Evolutionary conservation across 805 yeast species (phyloP).

Genomic region (Cyberlindnera americana): DNA sequence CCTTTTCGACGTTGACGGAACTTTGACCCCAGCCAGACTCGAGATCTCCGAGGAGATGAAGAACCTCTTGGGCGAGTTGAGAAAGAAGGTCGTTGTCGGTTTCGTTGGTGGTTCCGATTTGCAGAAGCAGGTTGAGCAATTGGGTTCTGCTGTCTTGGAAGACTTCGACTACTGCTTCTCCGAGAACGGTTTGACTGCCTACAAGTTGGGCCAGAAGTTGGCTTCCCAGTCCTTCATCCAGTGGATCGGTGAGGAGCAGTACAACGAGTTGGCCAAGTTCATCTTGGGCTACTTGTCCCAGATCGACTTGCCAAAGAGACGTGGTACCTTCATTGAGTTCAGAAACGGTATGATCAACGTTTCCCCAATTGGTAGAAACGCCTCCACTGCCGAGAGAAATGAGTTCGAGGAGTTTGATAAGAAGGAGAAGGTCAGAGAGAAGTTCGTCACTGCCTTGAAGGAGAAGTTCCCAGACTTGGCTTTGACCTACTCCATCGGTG

Average conservation of each 20-base stretch:
- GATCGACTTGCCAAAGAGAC: constrained; percentile 90
- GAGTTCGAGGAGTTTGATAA: constrained; percentile 87
- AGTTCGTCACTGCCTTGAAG: constrained; percentile 80
- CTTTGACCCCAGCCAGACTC: constrained; percentile 96
- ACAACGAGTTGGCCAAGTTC: constrained; percentile 84
- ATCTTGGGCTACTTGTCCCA: constrained; percentile 80
- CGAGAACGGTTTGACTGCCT: constrained; percentile 98
- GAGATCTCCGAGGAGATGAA: constrained; percentile 73
- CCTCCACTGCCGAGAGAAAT: constrained; percentile 88
- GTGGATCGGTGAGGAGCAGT: constrained; percentile 95
- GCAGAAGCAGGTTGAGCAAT: constrained; percentile 92
- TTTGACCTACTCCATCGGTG: constrained; percentile 96
- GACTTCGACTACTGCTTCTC: constrained; percentile 95
- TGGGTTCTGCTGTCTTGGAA: constrained; percentile 71
- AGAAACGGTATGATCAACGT: constrained; percentile 99
- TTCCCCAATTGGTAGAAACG: constrained; percentile 98
- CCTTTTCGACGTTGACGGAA: constrained; percentile 97
- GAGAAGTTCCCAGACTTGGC: constrained; percentile 78
- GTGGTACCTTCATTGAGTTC: constrained; percentile 98
- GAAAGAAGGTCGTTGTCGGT: constrained; percentile 92
- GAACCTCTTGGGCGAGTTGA: constrained; percentile 63
- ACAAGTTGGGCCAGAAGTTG: constrained; percentile 81
- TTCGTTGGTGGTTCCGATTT: constrained; percentile 98
- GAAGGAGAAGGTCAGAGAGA: constrained; percentile 75
- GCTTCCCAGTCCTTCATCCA: constrained; percentile 91